Evolutionary conservation across 345 rosid species (phyloP), one percentile per base, ranked within the genome.

Genomic region (Linum usitatissimum): DNA sequence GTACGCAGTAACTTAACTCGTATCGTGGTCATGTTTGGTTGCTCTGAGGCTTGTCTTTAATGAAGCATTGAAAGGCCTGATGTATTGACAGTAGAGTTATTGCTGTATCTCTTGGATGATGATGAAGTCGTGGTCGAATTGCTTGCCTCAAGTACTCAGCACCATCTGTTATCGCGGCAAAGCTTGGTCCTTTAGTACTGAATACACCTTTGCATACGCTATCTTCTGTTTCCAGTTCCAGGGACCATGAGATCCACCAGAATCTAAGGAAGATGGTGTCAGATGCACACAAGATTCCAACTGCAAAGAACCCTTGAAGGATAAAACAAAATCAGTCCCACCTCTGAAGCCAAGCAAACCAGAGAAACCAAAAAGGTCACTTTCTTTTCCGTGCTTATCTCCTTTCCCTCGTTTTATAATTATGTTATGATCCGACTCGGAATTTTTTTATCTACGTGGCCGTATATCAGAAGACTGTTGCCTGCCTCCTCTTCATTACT

Each of bases 401-500:
- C 6, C 60, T 61, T 70, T 57, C 12, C 53, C 15, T 23, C n/a
- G 4, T 17, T 53, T 21, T 21, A 34, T 15, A 45, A 45, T 45
- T 15, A 10, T 45, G 14, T 45, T 15, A 10, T 45, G 14, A 45
- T 45, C 51, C 10, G 51, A 45, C 17, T 10, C 51, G 51, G 51
- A 45, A 15, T 45, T 45, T 13, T 45, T 10, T 45, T 12, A 10
- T 45, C 17, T 4, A 10, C 10, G 51, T 10, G 15, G 15, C 51
- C 51, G 15, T 15, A 30, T 18, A 60, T 17, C 39, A 91, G 96
- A 92, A 86, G 90, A 73, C 84, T 88, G 61, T 57, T 79, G 78
- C 99, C 96, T 64, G 87, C 86, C 39, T 78, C 91, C 56, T 80
- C 96, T 9, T 69, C 80, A 38, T 65, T 93, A 68, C 70, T 89